A percentile compares a stretch with the other conserved stretches of the same genome.
These are phyloP conservation scores for Solanum piurae DNA, from an alignment of 257 asterid genomes.

Conservation along the genomic window DNA sequence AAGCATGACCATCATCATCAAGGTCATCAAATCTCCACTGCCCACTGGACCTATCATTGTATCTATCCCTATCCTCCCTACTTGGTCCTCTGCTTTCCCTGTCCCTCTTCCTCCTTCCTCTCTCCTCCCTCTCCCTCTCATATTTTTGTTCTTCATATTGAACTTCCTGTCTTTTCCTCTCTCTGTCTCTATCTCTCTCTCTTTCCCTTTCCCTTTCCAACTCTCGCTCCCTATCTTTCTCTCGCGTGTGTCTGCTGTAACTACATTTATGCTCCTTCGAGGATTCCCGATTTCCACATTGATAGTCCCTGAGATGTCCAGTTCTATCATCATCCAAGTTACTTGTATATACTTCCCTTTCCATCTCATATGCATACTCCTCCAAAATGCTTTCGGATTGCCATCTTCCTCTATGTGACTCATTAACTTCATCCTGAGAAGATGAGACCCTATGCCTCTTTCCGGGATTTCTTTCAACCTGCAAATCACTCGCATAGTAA, in stretches of 20 bases:
- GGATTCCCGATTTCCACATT: not conserved
- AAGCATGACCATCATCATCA: constrained; percentile 24
- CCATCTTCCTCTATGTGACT: not conserved
- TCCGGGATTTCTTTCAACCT: not conserved
- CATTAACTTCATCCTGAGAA: not conserved
- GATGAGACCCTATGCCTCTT: not conserved
- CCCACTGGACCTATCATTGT: constrained; percentile 32
- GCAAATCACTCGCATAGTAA: not conserved
- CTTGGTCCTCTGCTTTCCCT: constrained; percentile 28
- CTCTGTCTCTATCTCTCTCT: constrained; percentile 16
- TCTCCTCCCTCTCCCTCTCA: constrained; percentile 21
- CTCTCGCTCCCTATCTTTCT: not conserved
- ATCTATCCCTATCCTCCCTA: constrained; percentile 26
- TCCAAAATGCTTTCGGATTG: not conserved
- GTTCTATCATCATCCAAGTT: not conserved
- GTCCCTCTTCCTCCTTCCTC: constrained; percentile 27
- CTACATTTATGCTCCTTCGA: not conserved
- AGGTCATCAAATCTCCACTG: constrained; percentile 1
- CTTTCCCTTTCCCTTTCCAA: constrained; percentile 13
- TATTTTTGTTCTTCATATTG: constrained; percentile 19
- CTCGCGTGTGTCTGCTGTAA: not conserved
- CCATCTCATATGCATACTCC: not conserved
- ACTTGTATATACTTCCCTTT: not conserved
- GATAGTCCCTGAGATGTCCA: not conserved
- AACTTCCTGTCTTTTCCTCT: constrained; percentile 6